Base-by-base conservation (phyloP, 768 basidiomycete genomes). In the Amanita exitialis region DNA sequence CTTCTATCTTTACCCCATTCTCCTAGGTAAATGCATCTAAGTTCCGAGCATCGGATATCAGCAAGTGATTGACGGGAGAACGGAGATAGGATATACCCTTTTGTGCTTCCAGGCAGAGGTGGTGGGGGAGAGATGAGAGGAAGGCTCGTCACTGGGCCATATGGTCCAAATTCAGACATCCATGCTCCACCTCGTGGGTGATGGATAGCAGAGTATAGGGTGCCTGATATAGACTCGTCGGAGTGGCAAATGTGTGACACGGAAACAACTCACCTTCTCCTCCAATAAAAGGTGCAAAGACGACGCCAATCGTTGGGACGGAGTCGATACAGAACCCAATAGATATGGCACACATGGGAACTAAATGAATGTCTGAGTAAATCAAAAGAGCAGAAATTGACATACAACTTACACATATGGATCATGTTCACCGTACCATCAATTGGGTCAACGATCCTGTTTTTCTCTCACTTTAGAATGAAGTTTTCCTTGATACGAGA, bases 1-100 rank as follows among this genome's bases (percentile, higher is more conserved):
- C 59, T 53, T 43, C 61, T 53, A 46, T 60, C 61, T 44, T 62
- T 60, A 1, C 61, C 61, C 55, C 58, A 60, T 52, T 62, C 61
- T 20, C 59, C 58, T 38, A 59, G 55, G 20, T 59, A 60, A 28
- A 60, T 47, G 42, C 61, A 61, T 15, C 60, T 61, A 25, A 10
- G 20, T 13, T 48, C 57, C 45, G 16, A 10, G 4, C 45, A 32
- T 10, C 6, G 10, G 9, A 10, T 3, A 27, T 38, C 7, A 49
- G 47, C n/a, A 27, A 27, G 37, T 5, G 21, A 34, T 13, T 35
- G 18, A 25, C 21, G 25, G 36, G 28, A 9, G 23, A 8, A 39
- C 7, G 0, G 15, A n/a, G n/a, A 16, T 12, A 15, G 7, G 8
- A 25, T 16, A 27, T 49, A 49, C 61, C 61, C 61, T 54, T 60